A percentile compares a stretch with the other conserved stretches of the same genome.
Conservation (phyloP, 257 asterid genomes). For the Penstemon newberryi region DNA sequence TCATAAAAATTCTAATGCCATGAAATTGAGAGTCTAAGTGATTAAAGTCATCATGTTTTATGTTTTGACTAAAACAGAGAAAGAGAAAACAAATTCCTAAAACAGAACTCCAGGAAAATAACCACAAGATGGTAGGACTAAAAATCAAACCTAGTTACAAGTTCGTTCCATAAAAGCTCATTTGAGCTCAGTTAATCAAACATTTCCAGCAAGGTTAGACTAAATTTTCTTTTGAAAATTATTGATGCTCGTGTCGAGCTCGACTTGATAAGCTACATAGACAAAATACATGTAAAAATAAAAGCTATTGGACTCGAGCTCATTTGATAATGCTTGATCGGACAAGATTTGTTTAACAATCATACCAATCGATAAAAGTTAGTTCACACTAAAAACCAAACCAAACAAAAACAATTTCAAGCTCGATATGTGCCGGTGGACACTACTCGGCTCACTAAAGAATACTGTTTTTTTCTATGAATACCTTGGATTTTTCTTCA, state of each 20-base stretch:
- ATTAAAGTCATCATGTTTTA: background rate
- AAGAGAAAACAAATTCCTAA: too few relatives aligned
- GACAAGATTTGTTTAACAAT: too few relatives aligned
- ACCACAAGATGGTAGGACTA: background rate
- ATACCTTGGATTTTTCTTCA: constrained; percentile 49
- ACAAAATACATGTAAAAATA: too few relatives aligned
- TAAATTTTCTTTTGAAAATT: too few relatives aligned
- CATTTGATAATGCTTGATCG: too few relatives aligned
- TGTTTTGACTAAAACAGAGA: background rate
- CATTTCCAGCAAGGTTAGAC: too few relatives aligned
- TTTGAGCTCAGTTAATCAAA: too few relatives aligned
- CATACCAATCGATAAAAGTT: background rate
- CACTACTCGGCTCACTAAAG: too few relatives aligned
- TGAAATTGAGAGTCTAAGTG: constrained; percentile 25
- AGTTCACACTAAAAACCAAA: background rate
- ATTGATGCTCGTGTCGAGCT: too few relatives aligned
- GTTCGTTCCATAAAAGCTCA: too few relatives aligned
- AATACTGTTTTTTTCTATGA: background rate
- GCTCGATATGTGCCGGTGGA: background rate
- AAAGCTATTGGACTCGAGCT: too few relatives aligned
- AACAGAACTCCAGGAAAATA: background rate
- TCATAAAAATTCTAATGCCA: constrained; percentile 49
- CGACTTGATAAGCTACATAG: too few relatives aligned
- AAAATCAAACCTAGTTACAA: background rate
- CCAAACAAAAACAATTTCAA: background rate